A percentile compares a stretch with the other conserved stretches of the same genome.
These are phyloP conservation scores for Podospora pseudocomata DNA, from an alignment of 495 filamentous ascomycete species.

Conservation along the genomic window DNA sequence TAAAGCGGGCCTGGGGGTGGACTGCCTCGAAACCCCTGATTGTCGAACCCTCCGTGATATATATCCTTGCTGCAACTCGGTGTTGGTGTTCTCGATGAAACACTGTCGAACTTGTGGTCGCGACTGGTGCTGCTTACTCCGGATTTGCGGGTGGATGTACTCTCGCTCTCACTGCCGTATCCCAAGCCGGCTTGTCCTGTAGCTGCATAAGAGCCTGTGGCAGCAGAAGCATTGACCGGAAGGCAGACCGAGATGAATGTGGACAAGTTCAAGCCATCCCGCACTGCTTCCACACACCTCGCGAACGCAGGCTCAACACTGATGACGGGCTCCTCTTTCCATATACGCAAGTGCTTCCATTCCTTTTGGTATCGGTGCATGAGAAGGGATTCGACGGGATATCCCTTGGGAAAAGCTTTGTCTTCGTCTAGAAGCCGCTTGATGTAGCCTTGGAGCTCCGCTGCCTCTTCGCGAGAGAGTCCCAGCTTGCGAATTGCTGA, in stretches of 20 bases:
- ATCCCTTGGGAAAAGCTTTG: background rate
- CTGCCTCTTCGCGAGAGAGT: conserved; percentile 17
- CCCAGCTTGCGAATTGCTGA: conserved; percentile 9
- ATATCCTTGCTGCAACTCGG: too few species aligned
- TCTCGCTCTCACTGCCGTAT: background rate
- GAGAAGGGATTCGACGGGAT: conserved; percentile 10
- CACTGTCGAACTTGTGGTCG: too few species aligned
- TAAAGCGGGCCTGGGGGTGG: too few species aligned
- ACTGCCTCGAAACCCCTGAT: too few species aligned
- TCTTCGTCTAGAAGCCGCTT: conserved; percentile 20
- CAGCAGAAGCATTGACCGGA: background rate
- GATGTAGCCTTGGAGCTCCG: conserved; percentile 24
- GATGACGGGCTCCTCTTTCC: background rate
- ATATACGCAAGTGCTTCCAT: conserved; percentile 5
- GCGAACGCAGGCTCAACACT: conserved; percentile 3
- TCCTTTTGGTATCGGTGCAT: background rate
- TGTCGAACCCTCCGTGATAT: too few species aligned
- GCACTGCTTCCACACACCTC: conserved; percentile 11
- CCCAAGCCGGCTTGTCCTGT: background rate
- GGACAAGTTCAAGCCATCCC: background rate
- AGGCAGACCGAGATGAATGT: background rate
- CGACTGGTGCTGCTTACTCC: too few species aligned
- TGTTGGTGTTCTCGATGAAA: too few species aligned
- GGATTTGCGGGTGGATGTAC: background rate
- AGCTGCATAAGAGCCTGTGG: background rate